Conservation (phyloP, 805 yeast species). For the Starmerella davenportii region DNA sequence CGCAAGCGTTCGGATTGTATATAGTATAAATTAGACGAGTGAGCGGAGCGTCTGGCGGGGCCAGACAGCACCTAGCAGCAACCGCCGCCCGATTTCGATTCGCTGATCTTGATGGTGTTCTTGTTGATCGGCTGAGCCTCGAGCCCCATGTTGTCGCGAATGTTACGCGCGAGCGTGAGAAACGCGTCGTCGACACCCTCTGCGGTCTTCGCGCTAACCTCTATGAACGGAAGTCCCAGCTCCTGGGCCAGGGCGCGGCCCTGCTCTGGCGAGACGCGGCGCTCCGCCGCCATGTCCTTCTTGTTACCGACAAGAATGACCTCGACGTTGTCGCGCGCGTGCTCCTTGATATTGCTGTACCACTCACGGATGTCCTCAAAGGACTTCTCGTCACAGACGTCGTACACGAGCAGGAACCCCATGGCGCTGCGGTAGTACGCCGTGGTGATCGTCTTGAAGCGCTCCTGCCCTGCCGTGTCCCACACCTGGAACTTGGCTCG, state of each 20-base stretch:
- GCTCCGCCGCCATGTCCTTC: conserved; percentile 71
- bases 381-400: conserved; percentile 91
- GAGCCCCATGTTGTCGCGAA: conserved; percentile 54
- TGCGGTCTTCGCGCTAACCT: conserved; percentile 90
- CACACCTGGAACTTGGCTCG: conserved; percentile 88
- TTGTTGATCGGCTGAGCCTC: conserved; percentile 22
- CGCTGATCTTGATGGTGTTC: conserved; percentile 20
- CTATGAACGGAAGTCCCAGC: conserved; percentile 77
- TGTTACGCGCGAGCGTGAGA: conserved; percentile 69
- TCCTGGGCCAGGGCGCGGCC: conserved; percentile 79
- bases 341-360: conserved; percentile 90
- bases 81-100: conserved; percentile 12
- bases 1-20: no score
- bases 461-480: conserved; percentile 99
- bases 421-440: conserved; percentile 98
- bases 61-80: conserved; percentile 20
- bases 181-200: conserved; percentile 83
- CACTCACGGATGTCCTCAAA: conserved; percentile 86
- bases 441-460: conserved; percentile 93
- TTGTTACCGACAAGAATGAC: conserved; percentile 89
- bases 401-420: conserved; percentile 92
- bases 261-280: conserved; percentile 77
- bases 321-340: conserved; percentile 92
- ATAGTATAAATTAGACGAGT: no score
- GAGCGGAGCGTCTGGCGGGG: no score